phyloP scores from a whole-genome alignment of 345 rosid genomes.

The Eucalyptus sideroxylon region DNA sequence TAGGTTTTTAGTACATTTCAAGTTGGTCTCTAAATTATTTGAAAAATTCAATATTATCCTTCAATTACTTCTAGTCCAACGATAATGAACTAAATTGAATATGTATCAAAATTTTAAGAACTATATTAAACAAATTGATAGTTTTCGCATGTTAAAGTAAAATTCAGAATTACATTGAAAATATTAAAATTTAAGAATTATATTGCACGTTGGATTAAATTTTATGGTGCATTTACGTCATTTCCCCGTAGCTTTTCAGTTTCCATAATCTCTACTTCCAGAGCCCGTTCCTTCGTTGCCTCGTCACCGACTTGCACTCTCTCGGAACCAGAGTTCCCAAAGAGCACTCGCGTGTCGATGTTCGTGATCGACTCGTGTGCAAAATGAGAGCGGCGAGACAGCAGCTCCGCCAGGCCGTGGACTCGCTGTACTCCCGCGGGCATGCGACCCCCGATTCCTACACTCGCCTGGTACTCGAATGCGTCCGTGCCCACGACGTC shows the following conservation, averaged over 20 bases:
- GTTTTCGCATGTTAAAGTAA: accelerated
- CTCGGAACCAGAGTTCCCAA: background rate
- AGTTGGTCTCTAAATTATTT: too few relatives aligned
- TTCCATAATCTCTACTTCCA: background rate
- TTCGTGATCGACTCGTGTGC: background rate
- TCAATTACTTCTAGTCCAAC: too few relatives aligned
- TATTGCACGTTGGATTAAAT: accelerated
- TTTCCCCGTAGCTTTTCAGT: background rate
- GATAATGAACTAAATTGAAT: too few relatives aligned
- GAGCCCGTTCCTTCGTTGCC: background rate
- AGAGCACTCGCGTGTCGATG: background rate
- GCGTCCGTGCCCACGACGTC: slow-evolving; percentile 29
- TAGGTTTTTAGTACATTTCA: too few relatives aligned
- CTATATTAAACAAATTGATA: accelerated
- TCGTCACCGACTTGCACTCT: background rate
- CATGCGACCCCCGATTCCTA: slow-evolving; percentile 17
- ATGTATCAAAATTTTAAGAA: too few relatives aligned
- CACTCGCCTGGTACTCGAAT: slow-evolving; percentile 34
- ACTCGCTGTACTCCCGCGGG: slow-evolving; percentile 16
- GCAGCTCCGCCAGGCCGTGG: slow-evolving; percentile 31
- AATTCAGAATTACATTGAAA: too few relatives aligned
- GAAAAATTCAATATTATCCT: too few relatives aligned
- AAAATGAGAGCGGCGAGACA: slow-evolving; percentile 12
- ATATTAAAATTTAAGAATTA: too few relatives aligned
- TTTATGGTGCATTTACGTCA: background rate